phyloP scores from a whole-genome alignment of 139 green algal species.

The Pleodorina starrii region DNA sequence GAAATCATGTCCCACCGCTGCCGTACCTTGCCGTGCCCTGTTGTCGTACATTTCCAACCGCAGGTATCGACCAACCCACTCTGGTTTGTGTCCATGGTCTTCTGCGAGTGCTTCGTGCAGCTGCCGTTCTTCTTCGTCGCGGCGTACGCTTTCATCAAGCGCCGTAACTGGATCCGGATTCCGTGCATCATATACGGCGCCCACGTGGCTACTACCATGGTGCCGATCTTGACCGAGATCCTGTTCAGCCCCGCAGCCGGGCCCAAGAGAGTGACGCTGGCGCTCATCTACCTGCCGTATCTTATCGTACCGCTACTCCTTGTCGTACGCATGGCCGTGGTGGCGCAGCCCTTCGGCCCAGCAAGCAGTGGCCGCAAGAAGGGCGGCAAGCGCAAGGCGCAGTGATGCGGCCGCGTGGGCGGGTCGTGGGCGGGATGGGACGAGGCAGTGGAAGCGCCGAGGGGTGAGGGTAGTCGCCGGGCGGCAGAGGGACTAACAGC shows the following conservation, averaged over 20 bases:
- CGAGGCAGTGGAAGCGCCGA: too few relatives aligned
- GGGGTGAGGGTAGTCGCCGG: too few relatives aligned
- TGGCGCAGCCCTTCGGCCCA: slow-evolving; percentile 59
- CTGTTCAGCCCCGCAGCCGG: slow-evolving; percentile 34
- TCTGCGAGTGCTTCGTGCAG: slow-evolving; percentile 78
- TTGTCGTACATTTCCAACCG: not conserved
- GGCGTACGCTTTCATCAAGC: slow-evolving; percentile 67
- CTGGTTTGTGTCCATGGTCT: slow-evolving; percentile 83
- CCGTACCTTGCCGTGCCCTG: not conserved
- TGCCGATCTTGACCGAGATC: slow-evolving; percentile 79
- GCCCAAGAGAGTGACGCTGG: slow-evolving; percentile 15
- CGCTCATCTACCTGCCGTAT: slow-evolving; percentile 73
- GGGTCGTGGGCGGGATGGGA: too few relatives aligned
- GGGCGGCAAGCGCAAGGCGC: slow-evolving; percentile 10
- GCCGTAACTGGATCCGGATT: slow-evolving; percentile 80
- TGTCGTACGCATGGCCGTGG: slow-evolving; percentile 61
- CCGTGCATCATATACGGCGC: slow-evolving; percentile 81
- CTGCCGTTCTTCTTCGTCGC: slow-evolving; percentile 82
- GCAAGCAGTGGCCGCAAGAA: slow-evolving; percentile 35
- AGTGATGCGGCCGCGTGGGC: too few relatives aligned
- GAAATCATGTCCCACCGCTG: too few relatives aligned
- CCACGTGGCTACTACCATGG: slow-evolving; percentile 77
- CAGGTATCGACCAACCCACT: slow-evolving; percentile 70
- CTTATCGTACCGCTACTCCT: slow-evolving; percentile 73
- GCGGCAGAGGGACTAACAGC: too few relatives aligned